These are phyloP conservation scores for Achaetomiella virescens DNA, from an alignment of 495 filamentous ascomycete genomes.

Conservation along the genomic window DNA sequence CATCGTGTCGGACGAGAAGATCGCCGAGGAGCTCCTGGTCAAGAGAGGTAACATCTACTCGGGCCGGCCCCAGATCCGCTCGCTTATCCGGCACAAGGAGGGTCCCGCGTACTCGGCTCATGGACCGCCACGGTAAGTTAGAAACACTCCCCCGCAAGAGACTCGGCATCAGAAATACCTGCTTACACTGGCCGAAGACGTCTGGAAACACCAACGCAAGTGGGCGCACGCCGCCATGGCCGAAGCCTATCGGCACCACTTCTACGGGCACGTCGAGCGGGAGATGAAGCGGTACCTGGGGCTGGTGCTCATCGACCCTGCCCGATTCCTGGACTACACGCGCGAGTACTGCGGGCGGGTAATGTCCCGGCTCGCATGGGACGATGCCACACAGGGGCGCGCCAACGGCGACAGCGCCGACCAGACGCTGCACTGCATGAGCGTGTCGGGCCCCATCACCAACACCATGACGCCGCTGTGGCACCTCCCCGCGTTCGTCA, in stretches of 20 bases:
- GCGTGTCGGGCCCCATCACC: slow-evolving; percentile 42
- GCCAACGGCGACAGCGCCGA: slow-evolving; percentile 41
- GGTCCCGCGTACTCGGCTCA: slow-evolving; percentile 43
- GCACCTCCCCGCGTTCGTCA: slow-evolving; percentile 33
- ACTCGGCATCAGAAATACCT: background rate
- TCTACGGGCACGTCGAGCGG: slow-evolving; percentile 43
- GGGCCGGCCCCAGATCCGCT: slow-evolving; percentile 44
- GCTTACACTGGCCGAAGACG: slow-evolving; percentile 23
- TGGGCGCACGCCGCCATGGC: slow-evolving; percentile 46
- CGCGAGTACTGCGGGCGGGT: slow-evolving; percentile 43
- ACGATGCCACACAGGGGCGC: slow-evolving; percentile 39
- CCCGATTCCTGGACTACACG: slow-evolving; percentile 39
- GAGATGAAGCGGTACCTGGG: slow-evolving; percentile 40
- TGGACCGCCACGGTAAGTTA: slow-evolving; percentile 44
- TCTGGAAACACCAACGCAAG: slow-evolving; percentile 42
- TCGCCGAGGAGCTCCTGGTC: slow-evolving; percentile 51
- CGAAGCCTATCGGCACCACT: slow-evolving; percentile 41
- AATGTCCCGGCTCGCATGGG: slow-evolving; percentile 45
- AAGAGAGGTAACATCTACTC: slow-evolving; percentile 50
- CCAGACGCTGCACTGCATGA: slow-evolving; percentile 43
- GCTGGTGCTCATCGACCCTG: slow-evolving; percentile 38
- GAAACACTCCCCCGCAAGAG: too few species aligned
- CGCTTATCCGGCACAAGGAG: slow-evolving; percentile 43
- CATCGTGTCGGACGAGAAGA: slow-evolving; percentile 50
- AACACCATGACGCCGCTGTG: slow-evolving; percentile 44